A percentile compares a stretch with the other conserved stretches of the same genome.
These are phyloP conservation scores for Colletotrichum chrysophilum DNA, from an alignment of 2,329 filamentous ascomycete species.

Conservation along the genomic window DNA sequence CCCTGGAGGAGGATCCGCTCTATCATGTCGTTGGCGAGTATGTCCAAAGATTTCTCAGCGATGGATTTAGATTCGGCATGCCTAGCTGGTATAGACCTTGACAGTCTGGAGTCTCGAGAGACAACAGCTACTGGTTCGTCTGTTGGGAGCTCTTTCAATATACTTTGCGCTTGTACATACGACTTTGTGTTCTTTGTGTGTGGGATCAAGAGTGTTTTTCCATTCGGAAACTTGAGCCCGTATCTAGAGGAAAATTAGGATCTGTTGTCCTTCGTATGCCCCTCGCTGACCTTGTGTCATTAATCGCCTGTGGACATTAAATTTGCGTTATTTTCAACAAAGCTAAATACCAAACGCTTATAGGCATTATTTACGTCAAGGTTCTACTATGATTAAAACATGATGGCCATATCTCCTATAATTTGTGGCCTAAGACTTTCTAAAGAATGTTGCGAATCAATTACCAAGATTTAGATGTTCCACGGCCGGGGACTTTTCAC, in stretches of 20 bases:
- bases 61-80: neutral
- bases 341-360: rapidly evolving
- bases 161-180: neutral
- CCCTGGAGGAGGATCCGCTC: neutral
- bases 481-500: rapidly evolving
- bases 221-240: neutral
- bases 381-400: rapidly evolving
- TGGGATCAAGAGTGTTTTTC: neutral
- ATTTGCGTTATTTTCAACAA: rapidly evolving
- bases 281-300: neutral
- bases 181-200: neutral
- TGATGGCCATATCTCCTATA: rapidly evolving
- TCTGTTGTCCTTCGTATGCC: neutral
- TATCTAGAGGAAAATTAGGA: rapidly evolving
- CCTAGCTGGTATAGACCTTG: neutral
- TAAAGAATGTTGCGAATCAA: neutral
- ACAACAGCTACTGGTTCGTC: neutral
- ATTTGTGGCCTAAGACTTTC: too few relatives aligned
- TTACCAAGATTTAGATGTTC: rapidly evolving
- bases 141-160: neutral
- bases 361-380: neutral
- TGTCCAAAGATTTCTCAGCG: neutral
- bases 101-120: neutral
- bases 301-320: neutral
- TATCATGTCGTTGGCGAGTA: neutral